Percentiles rank a stretch among this genome's conserved stretches.
Conservation (phyloP, 164 flowering plant genomes). For the Pachysandra terminalis region DNA sequence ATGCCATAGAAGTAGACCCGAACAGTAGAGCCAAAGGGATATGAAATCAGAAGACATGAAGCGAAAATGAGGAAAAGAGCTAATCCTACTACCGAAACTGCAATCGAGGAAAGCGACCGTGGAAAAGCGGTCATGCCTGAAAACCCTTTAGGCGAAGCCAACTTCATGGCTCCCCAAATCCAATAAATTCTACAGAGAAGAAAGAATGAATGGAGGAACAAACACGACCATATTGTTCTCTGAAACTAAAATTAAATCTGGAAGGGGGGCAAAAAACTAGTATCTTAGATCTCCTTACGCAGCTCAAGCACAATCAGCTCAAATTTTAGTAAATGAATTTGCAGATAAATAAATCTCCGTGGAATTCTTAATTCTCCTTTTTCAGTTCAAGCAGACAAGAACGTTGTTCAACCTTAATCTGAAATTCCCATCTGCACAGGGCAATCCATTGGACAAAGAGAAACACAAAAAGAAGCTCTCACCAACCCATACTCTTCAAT, state of each 20-base stretch:
- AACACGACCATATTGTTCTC: background rate
- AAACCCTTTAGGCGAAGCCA: conserved; percentile 35
- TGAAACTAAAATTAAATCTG: background rate
- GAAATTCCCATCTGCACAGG: too few relatives aligned
- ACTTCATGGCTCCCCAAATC: conserved; percentile 31
- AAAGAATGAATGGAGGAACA: background rate
- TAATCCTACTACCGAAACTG: conserved; percentile 45
- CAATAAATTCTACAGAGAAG: background rate
- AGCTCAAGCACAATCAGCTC: background rate
- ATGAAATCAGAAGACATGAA: conserved; percentile 49
- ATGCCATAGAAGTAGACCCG: conserved; percentile 40
- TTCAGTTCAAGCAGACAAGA: background rate
- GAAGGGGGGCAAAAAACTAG: background rate
- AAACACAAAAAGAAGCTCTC: background rate
- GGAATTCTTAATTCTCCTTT: background rate
- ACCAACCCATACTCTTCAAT: background rate
- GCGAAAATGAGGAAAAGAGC: conserved; percentile 59
- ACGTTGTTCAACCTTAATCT: too few relatives aligned
- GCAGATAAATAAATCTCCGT: background rate
- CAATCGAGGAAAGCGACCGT: conserved; percentile 39
- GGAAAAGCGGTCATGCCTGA: conserved; percentile 35
- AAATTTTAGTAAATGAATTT: too few relatives aligned
- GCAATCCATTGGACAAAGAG: too few relatives aligned
- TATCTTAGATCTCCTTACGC: background rate
- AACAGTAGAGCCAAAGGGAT: conserved; percentile 58